Evolutionary conservation across 2,329 filamentous ascomycete genomes (phyloP), one percentile per base, ranked within the genome.

Genomic region (Colletotrichum brevisporum): DNA sequence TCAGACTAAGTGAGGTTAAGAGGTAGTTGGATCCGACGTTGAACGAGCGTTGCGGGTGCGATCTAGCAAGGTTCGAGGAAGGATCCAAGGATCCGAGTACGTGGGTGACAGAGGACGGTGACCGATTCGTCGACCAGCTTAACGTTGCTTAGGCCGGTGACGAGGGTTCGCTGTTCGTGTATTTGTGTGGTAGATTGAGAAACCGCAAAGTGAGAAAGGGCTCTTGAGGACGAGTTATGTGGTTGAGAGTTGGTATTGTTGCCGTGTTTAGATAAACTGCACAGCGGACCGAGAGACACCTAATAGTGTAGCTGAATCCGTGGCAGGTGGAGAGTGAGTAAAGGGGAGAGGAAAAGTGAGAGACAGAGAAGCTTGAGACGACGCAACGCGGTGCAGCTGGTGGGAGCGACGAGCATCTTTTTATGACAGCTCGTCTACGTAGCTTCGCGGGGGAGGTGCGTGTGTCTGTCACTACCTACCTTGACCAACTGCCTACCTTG

Each of bases 351-450:
- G 5, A 6, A 53, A 16, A 53, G 41, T 6, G n/a, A 21, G 45
- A 59, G 63, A 27, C 45, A 51, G 24, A 51, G 39, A 9, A 36
- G 31, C 43, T 24, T 15, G 39, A 21, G 24, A 21, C 16, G 31
- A 16, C 45, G 41, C 15, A 24, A 18, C 51, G 31, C 41, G 13
- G 50, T 41, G 65, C 48, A 6, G 56, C 36, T 18, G 18, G 54
- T 31, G 50, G 47, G 55, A 55, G 66, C 55, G 54, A 31, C 50
- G 54, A 59, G 48, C 66, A 65, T 65, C 61, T 48, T 69, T 67
- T 69, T 69, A 69, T 69, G 66, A 69, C 61, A 65, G 48, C 53
- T 66, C 61, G 59, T 45, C 31, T 36, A 36, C 31, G 31, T 45
- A 21, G 54, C 31, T 26, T 60, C 26, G 10, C 58, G 50, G n/a